Evolutionary conservation across 257 asterid species (phyloP).

Genomic region (Nicotiana tomentosiformis): DNA sequence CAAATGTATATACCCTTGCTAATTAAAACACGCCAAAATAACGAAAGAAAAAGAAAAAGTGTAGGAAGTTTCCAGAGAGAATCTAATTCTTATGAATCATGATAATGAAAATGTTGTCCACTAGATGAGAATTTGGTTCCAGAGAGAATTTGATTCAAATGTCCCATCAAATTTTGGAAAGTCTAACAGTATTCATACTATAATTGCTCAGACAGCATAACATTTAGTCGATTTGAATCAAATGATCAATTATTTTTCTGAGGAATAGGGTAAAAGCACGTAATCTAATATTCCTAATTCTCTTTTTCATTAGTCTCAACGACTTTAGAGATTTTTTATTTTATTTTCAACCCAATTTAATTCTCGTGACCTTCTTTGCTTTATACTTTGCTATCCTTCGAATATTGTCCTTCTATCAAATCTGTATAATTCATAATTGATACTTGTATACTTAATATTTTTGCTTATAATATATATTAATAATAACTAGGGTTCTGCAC

Average conservation of each 20-base stretch:
- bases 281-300: not conserved
- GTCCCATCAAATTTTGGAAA: slow-evolving; percentile 2
- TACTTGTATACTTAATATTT: not conserved
- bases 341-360: not conserved
- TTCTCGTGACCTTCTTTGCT: not conserved
- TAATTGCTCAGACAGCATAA: not conserved
- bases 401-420: not conserved
- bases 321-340: not conserved
- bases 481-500: not conserved
- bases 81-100: slow-evolving; percentile 1
- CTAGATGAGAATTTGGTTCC: not conserved
- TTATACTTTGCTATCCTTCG: not conserved
- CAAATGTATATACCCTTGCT: not conserved
- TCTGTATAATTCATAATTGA: too few relatives aligned
- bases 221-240: not conserved
- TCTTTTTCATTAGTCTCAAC: not conserved
- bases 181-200: not conserved
- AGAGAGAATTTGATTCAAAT: slow-evolving; percentile 3
- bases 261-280: not conserved
- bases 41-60: not conserved
- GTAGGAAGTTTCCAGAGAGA: not conserved
- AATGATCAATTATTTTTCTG: not conserved
- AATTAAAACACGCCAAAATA: not conserved
- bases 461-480: too few relatives aligned
- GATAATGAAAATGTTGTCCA: slow-evolving; percentile 2